Evolutionary conservation across 345 rosid genomes (phyloP), one percentile per base, ranked within the genome.

Genomic region (Eucalyptus regnans): DNA sequence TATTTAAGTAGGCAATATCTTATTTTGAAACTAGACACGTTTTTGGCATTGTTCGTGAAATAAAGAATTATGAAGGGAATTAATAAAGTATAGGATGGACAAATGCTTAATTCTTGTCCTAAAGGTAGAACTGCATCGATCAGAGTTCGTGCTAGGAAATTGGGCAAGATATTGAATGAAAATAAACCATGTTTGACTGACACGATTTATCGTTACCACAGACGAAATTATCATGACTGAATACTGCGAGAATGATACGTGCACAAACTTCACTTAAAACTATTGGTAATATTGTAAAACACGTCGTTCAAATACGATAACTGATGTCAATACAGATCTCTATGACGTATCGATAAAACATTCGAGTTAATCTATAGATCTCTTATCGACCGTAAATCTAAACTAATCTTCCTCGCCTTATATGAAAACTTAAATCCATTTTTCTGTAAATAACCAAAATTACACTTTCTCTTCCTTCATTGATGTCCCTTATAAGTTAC

Each of bases 231-330:
- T 9, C 12, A 17, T 5, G 41, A n/a, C 41, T 8, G 2, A 14
- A n/a, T 15, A n/a, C 8, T 31, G 0, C 4, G 3, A 66, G 18
- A 31, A 66, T 66, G 41, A n/a, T 6, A 62, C 11, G 0, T 14
- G 5, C 41, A 4, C 20, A n/a, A 31, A 31, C 41, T 4, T 68
- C 80, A 17, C 43, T 68, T 17, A 33, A 68, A 33, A 31, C 4
- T 31, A 31, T 33, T 0, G 4, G 2, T 23, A 15, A 68, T 8
- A 8, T 6, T 17, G 2, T 68, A 68, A 68, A 68, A 68, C 23
- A 8, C 7, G 1, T 33, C 7, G 2, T 20, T 33, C 12, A 6
- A 17, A 52, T 52, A 52, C 0, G 25, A 52, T 52, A 52, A 4
- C 10, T 8, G 0, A 31, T 33, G 12, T 33, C 12, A 17, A n/a